Evolutionary conservation across 371 early-diverging fungal genomes (phyloP), one percentile per base, ranked within the genome.

Genomic region (Saksenaea vasiformis): DNA sequence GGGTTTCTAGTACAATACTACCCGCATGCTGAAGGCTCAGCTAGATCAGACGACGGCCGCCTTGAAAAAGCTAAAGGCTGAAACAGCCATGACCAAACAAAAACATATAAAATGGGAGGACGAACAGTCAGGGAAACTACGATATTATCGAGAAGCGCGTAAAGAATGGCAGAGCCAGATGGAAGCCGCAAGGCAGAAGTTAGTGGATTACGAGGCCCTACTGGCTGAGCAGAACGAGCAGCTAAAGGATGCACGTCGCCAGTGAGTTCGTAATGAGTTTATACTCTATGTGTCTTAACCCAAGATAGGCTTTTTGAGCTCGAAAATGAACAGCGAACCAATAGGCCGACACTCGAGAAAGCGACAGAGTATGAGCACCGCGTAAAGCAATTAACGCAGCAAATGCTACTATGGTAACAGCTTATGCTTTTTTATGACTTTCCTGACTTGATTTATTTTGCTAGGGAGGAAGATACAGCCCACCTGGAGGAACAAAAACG

Each of bases 101-200:
- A 87, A 83, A 51, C 89, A 87, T 54, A 70, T 85, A 9, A 79
- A 86, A 64, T 87, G 89, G 89, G 86, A 88, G 58, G 81, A 86
- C 51, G 86, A 86, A 22, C 80, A 87, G 43, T 84, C 84, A 35
- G 67, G 61, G 22, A 88, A 86, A 57, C 39, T 86, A 37, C 78
- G 84, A n/a, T 70, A 61, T 8, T 88, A 84, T 58, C 71, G 86
- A 36, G 85, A 87, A 24, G 83, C 82, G 15, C 73, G 84, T n/a
- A 84, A 82, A 58, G 76, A 79, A 53, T 79, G 86, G 75, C 82
- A 84, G 54, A 74, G 68, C 19, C 79, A 85, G 31, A 74, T 80
- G 62, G 80, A 84, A 31, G 67, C 69, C 4, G 56, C 76, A 19
- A 76, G 72, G 35, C 77, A 83, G 54, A 78, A 85, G 22, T 58